Percentiles rank a stretch among this genome's conserved stretches.
These are phyloP conservation scores for Myxozyma udenii DNA, from an alignment of 805 yeast genomes.

Conservation along the genomic window DNA sequence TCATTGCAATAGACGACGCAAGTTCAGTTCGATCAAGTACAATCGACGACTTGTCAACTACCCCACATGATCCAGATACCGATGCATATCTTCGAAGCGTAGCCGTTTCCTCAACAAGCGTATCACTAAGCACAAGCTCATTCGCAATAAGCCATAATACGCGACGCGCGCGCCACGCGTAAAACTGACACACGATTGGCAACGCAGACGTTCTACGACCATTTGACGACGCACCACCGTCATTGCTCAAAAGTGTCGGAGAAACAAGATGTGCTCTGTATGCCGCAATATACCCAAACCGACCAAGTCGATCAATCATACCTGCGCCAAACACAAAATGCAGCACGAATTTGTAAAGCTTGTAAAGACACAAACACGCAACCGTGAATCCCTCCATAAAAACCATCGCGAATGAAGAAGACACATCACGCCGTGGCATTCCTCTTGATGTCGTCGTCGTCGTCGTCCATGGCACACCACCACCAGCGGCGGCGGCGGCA, in stretches of 20 bases:
- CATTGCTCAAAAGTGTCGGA: neutral
- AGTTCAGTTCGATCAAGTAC: constrained; percentile 5
- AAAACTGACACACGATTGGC: neutral
- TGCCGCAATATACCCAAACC: constrained; percentile 17
- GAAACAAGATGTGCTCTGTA: constrained; percentile 1
- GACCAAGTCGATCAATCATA: constrained; percentile 21
- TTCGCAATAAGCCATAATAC: constrained; percentile 25
- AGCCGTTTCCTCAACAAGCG: constrained; percentile 11
- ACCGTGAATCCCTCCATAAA: neutral
- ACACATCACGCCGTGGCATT: too few species aligned
- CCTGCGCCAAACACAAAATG: constrained; percentile 11
- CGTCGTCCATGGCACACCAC: neutral
- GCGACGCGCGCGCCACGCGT: constrained; percentile 21
- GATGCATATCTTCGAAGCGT: constrained; percentile 13
- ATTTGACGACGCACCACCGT: too few species aligned
- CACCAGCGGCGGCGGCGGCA: neutral
- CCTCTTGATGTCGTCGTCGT: neutral
- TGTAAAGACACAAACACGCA: constrained; percentile 5
- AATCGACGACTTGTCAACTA: too few species aligned
- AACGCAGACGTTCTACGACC: neutral
- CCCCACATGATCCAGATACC: constrained; percentile 2
- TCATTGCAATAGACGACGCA: constrained; percentile 13
- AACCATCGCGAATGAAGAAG: neutral
- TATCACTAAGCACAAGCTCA: constrained; percentile 23
- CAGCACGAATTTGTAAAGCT: constrained; percentile 14